Conservation (phyloP, 352 stramenopile genomes). For the Globisporangium sylvaticum region DNA sequence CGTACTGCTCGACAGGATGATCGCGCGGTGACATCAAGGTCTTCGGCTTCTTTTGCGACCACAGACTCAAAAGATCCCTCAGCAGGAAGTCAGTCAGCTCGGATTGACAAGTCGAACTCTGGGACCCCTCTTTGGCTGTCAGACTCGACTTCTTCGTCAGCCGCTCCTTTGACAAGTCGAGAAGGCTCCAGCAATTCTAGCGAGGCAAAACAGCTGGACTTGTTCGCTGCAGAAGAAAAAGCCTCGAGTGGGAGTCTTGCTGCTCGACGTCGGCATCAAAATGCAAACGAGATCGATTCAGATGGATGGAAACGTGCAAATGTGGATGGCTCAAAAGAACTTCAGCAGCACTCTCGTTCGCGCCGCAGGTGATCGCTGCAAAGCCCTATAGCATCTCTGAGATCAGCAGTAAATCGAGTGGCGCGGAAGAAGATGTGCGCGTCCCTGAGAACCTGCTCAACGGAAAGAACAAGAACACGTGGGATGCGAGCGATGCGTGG, state of each 20-base stretch:
- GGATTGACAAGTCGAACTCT: not conserved
- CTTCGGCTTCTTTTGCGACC: not conserved
- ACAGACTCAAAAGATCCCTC: not conserved
- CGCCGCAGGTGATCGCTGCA: slow-evolving; percentile 40
- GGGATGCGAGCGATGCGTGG: slow-evolving; percentile 70
- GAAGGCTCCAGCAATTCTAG: not conserved
- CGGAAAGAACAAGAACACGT: slow-evolving; percentile 68
- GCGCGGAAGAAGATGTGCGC: slow-evolving; percentile 25
- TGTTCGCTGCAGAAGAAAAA: slow-evolving; percentile 14
- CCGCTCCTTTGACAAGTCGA: not conserved
- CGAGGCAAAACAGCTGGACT: slow-evolving; percentile 12
- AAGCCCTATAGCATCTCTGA: slow-evolving; percentile 58
- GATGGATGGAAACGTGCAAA: not conserved
- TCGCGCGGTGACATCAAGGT: not conserved
- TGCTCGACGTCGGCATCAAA: slow-evolving; percentile 9
- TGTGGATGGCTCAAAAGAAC: not conserved
- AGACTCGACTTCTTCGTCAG: not conserved
- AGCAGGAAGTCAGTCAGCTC: not conserved
- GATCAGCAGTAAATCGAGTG: slow-evolving; percentile 14
- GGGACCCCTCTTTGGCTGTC: slow-evolving; percentile 19
- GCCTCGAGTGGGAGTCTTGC: not conserved
- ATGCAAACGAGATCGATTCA: not conserved
- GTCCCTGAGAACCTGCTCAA: slow-evolving; percentile 63
- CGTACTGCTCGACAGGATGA: slow-evolving; percentile 20
- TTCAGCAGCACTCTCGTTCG: not conserved